Conservation (phyloP, 441 rosid species). For the Gossypium schwendimanii region DNA sequence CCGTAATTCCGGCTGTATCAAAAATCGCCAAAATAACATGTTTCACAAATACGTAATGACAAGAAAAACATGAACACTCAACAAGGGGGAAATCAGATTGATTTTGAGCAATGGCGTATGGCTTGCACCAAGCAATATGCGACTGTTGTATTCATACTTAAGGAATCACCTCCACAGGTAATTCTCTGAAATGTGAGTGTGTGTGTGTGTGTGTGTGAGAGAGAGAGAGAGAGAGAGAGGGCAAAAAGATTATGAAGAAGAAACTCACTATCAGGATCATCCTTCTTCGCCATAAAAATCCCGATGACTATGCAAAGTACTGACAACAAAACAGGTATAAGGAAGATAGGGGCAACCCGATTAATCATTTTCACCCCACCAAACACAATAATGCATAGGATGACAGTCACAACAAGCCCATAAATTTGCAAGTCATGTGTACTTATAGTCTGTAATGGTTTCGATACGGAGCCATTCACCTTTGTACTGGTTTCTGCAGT, state of each 20-base stretch:
- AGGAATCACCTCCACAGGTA: neutral
- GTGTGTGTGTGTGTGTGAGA: neutral
- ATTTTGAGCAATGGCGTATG: neutral
- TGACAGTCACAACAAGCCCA: constrained; percentile 83
- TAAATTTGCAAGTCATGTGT: constrained; percentile 90
- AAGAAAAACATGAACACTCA: neutral
- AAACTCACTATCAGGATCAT: constrained; percentile 67
- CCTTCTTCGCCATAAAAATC: constrained; percentile 54
- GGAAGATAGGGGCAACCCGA: constrained; percentile 98
- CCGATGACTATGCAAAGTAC: constrained; percentile 87
- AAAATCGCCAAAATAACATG: constrained; percentile 17
- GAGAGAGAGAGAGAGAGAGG: neutral
- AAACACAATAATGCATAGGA: constrained; percentile 93
- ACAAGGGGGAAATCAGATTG: neutral
- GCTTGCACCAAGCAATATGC: neutral
- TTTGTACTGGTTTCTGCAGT: constrained; percentile 63
- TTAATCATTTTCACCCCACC: constrained; percentile 99
- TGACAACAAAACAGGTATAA: constrained; percentile 81
- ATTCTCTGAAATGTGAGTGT: neutral
- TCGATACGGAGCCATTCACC: constrained; percentile 30
- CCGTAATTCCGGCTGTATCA: constrained; percentile 72
- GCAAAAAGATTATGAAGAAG: neutral
- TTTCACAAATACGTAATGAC: neutral
- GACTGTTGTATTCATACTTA: neutral
- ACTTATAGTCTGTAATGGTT: constrained; percentile 50